Evolutionary conservation across 768 basidiomycete genomes (phyloP).

Genomic region (Crassisporium funariophilum): DNA sequence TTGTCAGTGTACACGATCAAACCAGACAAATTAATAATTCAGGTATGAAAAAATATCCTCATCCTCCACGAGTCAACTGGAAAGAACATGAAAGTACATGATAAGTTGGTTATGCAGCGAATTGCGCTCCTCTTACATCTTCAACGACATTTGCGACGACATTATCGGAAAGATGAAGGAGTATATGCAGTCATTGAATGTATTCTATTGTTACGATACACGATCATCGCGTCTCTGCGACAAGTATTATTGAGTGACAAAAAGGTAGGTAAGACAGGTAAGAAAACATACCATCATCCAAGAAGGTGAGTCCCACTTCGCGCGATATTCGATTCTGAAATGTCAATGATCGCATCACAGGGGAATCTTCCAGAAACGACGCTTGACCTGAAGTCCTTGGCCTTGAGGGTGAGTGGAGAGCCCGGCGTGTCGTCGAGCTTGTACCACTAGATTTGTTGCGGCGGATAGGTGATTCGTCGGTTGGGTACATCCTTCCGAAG

Average conservation of each 20-base stretch:
- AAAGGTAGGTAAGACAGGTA: too few species aligned
- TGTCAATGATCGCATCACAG: conserved; percentile 29
- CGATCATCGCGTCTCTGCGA: background rate
- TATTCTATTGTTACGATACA: background rate
- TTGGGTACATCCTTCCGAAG: conserved; percentile 27
- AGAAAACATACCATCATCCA: conserved; percentile 5
- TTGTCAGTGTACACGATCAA: too few species aligned
- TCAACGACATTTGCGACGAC: too few species aligned
- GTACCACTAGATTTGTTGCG: conserved; percentile 37
- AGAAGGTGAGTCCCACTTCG: background rate
- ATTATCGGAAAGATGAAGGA: too few species aligned
- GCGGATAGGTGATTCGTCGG: conserved; percentile 60
- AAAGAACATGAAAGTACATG: too few species aligned
- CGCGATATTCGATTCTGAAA: conserved; percentile 4
- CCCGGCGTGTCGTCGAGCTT: conserved; percentile 31
- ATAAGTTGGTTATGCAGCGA: too few species aligned
- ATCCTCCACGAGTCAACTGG: too few species aligned
- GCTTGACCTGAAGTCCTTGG: conserved; percentile 17
- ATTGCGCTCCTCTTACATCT: too few species aligned
- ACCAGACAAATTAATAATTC: too few species aligned
- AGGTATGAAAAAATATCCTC: too few species aligned
- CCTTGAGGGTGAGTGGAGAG: conserved; percentile 34
- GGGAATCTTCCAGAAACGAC: conserved; percentile 35
- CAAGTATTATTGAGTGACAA: too few species aligned
- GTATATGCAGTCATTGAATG: background rate